Evolutionary conservation across 1,139 yeast genomes (phyloP), one percentile per base, ranked within the genome.

Genomic region (Meyerozyma carpophila): DNA sequence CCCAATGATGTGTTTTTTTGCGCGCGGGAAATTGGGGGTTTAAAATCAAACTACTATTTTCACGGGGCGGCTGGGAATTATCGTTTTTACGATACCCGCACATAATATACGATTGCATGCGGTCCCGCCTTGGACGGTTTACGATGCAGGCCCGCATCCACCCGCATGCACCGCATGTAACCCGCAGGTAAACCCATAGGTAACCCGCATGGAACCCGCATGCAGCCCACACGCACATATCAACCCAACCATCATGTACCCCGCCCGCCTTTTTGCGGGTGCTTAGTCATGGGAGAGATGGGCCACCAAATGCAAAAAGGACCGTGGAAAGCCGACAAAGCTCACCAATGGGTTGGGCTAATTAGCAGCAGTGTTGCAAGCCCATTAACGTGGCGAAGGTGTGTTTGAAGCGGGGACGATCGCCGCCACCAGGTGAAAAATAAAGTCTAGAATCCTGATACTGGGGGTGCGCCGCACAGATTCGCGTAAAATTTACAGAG

Each of bases 71-170:
- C n/a, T 10, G n/a, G 26, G n/a, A 18, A 34, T 10, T 34, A 34
- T 34, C 37, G 26, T 20, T 18, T 34, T 34, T 34, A 18, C 26
- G 37, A 18, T 4, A 34, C n/a, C 16, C 37, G 26, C 37, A 21
- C 11, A 34, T 20, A 18, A 20, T 34, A 20, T 34, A 34, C 37
- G 37, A 34, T 20, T 21, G 8, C 13, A 9, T 8, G 26, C 13
- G n/a, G 16, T 3, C 37, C 37, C 37, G 37, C 37, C 37, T 34
- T 34, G 27, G n/a, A 21, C 10, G 11, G 11, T 20, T 20, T 34
- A 34, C 37, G 37, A 34, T 34, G 37, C 37, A 21, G 37, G 26
- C 18, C 18, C 37, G 37, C 37, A 21, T 34, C 13, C 5, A 34
- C 10, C 21, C 36, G 5, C 16, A n/a, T n/a, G n/a, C n/a, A n/a